Base-by-base conservation (phyloP, 768 basidiomycete genomes). In the Hebeloma cylindrosporum region DNA sequence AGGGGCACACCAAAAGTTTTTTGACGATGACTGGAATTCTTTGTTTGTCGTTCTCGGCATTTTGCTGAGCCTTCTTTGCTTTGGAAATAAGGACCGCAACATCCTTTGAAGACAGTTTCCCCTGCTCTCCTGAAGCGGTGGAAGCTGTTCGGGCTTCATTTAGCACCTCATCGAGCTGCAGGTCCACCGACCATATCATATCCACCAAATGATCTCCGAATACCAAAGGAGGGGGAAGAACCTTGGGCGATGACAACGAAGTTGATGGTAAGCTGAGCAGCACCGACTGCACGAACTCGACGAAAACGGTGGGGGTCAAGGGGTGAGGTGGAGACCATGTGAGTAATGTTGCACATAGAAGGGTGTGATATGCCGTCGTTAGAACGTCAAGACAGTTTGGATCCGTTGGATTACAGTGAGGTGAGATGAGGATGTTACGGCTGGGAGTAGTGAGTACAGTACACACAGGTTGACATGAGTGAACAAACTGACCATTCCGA, bases 121-220 rank as follows among this genome's bases (percentile, higher is more conserved):
- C 61, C 30, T 62, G 57, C n/a, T 71, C 69, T 28, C 68, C 58
- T 48, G 53, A 58, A 18, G 63, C 60, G 26, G 66, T 59, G 33
- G 78, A 55, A 32, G 70, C 54, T 21, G 59, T 47, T 60, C 78
- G 80, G 33, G 74, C 73, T 52, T 88, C 85, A 10, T 64, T 61
- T 26, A 84, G 52, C 21, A 82, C 62, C 56, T 90, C 88, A 45
- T 93, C 90, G 47, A 92, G 62, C 51, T 85, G 80, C 27, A 78
- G 72, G 64, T 93, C 91, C 33, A 88, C 62, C 14, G 88, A 77
- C 91, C 91, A 93, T 33, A 90, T 72, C 56, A 87, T 73, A 60
- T 93, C 91, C 16, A 93, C 76, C 2, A 93, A 68, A 34, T 79
- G 63, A 54, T 90, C 88, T 8, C 83, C 83, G 44, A 91, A 79